Evolutionary conservation across 495 filamentous ascomycete species (phyloP), one percentile per base, ranked within the genome.

Genomic region (Penicillium flavigenum): DNA sequence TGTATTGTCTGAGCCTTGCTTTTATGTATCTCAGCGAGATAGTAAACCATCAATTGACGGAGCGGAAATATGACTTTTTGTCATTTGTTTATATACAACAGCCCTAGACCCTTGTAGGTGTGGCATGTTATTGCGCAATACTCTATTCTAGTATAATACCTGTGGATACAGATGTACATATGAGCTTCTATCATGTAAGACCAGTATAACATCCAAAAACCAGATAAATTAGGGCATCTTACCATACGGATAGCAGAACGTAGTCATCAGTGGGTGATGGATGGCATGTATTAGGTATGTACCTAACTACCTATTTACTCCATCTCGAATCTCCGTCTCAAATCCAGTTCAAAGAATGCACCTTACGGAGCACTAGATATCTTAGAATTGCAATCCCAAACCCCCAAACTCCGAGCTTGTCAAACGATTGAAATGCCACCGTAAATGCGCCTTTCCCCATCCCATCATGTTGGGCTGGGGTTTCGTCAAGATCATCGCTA

Each of bases 401-500:
- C 12, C 22, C 22, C 24, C 44, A 47, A 47, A 27, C 44, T 9
- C 44, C 24, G 44, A 27, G 44, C 44, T 27, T 27, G 6, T 17
- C 24, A 47, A 47, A 47, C 26, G 14, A 29, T 47, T 29, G 12
- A 26, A 47, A 47, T 17, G 16, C 24, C 44, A 27, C 3, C 6
- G 24, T 29, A 47, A 47, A 27, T 27, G 44, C 44, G 24, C 44
- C 24, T n/a, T 47, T 27, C 22, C 24, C 24, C 14, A 47, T 7
- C 24, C 24, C 44, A 47, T 46, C 14, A n/a, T 46, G 8, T 9
- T 7, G 20, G 44, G 44, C 6, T 27, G 24, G 44, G 24, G 6
- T 27, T 27, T 47, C 24, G 14, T 47, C 44, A 29, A 47, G 44
- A 47, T 47, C 44, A 47, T 47, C 44, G 44, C 44, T 47, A 47